Evolutionary conservation across 441 rosid genomes (phyloP), one percentile per base, ranked within the genome.

Genomic region (Hura crepitans): DNA sequence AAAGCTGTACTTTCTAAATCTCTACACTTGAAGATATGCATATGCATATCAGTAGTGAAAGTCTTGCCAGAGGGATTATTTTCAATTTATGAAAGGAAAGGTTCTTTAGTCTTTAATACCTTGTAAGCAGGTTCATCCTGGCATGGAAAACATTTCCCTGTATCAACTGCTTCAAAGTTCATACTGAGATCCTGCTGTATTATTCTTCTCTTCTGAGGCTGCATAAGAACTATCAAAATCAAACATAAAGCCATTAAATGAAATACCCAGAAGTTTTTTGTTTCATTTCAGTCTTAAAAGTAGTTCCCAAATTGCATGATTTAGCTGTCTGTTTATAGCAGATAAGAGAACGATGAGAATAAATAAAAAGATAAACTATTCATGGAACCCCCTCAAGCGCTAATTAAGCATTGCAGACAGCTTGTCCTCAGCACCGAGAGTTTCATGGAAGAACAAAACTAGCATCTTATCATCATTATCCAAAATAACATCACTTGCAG

Each of bases 121-220:
- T 84, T 84, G 15, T 75, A 68, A 68, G 85, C 81, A 25, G 87
- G 85, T 54, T 84, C 87, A 42, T 84, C 87, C 85, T 81, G 76
- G 77, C 87, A 84, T 22, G 85, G 87, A 69, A 81, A 80, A 74
- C 83, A 79, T 35, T 79, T 46, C 76, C 87, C 70, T 28, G 85
- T 85, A 20, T 68, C 77, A 28, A 77, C 82, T 10, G 85, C 78
- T 66, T 83, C 81, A 50, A 83, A n/a, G n/a, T n/a, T n/a, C n/a
- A n/a, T n/a, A 83, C 71, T 83, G 86, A 6, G 85, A 81, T 17
- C 74, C 79, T 22, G 80, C 87, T 83, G 79, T 79, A 63, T 77
- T 79, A 71, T 79, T 81, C 77, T 74, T 78, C 71, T 65, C 65
- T 35, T 64, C 83, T 66, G 75, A 74, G 27, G 79, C 75, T 51